Base-by-base conservation (phyloP, 306 rosid genomes). In the Begonia loranthoides region DNA sequence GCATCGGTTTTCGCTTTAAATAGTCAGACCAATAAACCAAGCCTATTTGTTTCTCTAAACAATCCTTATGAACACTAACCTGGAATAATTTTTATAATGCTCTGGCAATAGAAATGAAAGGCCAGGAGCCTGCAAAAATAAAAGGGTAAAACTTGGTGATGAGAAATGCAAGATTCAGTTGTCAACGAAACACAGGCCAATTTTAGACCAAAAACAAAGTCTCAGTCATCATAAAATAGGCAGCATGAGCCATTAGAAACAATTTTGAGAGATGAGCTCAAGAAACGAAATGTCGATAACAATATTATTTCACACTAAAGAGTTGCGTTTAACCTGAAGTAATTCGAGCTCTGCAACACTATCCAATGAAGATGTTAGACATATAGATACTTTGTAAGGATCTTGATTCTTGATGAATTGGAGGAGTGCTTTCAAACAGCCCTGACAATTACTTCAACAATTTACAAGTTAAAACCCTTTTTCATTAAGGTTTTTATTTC, bases 331-430 rank as follows among this genome's bases (percentile, higher is more conserved):
- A 52, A 85, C 97, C 90, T 85, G 97, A 60, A 90, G 73, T 46
- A 86, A 60, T 66, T 85, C 94, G 57, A 90, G 66, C 66, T 82
- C 94, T 55, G 95, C 94, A 63, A 90, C 77, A 49, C 76, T 75
- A 56, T 90, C 97, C 52, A 90, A 77, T 41, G 87, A 47, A 47
- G 95, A 73, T 60, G 87, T 81, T 57, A 89, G 95, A 66, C 67
- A 70, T 13, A 82, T 56, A 49, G 94, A 85, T 34, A 89, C 90
- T 73, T 73, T 84, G 68, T 89, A 95, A 0, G 87, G 82, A 60
- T 89, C 95, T 54, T 82, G 71, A 51, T 76, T 84, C 73, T 65
- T 85, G 48, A 89, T 82, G 58, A 73, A 63, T 56, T 64, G 75
- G 51, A 85, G 77, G 55, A 85, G 95, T 56, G 72, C 70, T 82